phyloP scores from a whole-genome alignment of 2,329 filamentous ascomycete genomes.

The Sclerotinia nivalis region DNA sequence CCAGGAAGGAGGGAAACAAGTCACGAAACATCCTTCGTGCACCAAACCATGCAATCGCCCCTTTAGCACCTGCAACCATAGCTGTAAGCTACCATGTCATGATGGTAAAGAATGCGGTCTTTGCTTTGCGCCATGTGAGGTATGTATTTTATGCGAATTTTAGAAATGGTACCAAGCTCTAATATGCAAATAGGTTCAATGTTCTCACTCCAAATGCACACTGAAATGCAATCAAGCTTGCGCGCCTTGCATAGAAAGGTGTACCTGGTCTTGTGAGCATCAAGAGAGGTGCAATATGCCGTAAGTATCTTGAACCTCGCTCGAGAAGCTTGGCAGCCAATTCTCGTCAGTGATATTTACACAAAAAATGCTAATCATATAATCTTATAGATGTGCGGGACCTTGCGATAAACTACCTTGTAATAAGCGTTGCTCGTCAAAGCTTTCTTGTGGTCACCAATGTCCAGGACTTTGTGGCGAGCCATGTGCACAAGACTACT shows the following conservation, averaged over 20 bases:
- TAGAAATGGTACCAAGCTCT: not conserved
- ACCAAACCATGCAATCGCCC: slow-evolving; percentile 50
- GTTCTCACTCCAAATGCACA: slow-evolving; percentile 57
- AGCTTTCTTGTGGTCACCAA: slow-evolving; percentile 59
- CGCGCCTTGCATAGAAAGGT: slow-evolving; percentile 58
- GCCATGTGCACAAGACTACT: slow-evolving; percentile 55
- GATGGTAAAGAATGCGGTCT: slow-evolving; percentile 47
- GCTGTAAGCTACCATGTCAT: slow-evolving; percentile 56
- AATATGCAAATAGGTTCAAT: slow-evolving; percentile 52
- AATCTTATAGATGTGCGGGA: slow-evolving; percentile 52
- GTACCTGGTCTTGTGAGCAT: slow-evolving; percentile 58
- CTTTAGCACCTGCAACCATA: slow-evolving; percentile 58
- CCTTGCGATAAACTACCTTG: slow-evolving; percentile 70
- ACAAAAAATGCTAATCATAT: not conserved
- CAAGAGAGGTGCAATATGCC: slow-evolving; percentile 45
- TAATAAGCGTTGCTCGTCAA: slow-evolving; percentile 55
- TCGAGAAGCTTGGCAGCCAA: not conserved
- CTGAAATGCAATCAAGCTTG: slow-evolving; percentile 61
- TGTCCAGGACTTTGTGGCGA: slow-evolving; percentile 69
- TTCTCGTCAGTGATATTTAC: not conserved
- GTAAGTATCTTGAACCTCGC: not conserved
- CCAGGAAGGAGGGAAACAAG: slow-evolving; percentile 39
- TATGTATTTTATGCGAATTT: slow-evolving; percentile 32
- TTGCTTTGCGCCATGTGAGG: slow-evolving; percentile 54
- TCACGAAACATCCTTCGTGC: slow-evolving; percentile 51